These are phyloP conservation scores for Cladorrhinum samala DNA, from an alignment of 495 filamentous ascomycete genomes.

Conservation along the genomic window DNA sequence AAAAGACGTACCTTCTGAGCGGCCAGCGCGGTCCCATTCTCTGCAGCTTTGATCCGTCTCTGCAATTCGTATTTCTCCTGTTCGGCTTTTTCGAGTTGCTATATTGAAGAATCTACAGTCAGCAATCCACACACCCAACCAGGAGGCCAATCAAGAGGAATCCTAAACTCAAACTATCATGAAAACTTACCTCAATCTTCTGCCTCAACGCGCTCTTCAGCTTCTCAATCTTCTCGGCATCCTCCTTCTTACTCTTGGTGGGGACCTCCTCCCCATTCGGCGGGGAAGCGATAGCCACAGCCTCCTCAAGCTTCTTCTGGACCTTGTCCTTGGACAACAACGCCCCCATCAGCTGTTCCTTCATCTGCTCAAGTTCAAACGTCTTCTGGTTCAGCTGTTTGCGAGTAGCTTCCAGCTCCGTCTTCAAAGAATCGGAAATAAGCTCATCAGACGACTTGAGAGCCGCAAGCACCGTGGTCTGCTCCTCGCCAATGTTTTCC, in stretches of 20 bases:
- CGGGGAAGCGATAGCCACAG: slow-evolving; percentile 6
- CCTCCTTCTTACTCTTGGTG: slow-evolving; percentile 38
- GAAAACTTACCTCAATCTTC: slow-evolving; percentile 40
- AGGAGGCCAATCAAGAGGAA: slow-evolving; percentile 9
- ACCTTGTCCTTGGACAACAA: slow-evolving; percentile 51
- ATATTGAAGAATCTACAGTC: slow-evolving; percentile 3
- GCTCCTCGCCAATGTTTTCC: slow-evolving; percentile 41
- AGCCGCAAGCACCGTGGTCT: slow-evolving; percentile 40
- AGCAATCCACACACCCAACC: slow-evolving; percentile 4
- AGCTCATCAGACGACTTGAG: slow-evolving; percentile 49
- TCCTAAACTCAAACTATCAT: slow-evolving; percentile 5
- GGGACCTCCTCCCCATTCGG: slow-evolving; percentile 7
- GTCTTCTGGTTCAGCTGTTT: slow-evolving; percentile 32
- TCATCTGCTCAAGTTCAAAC: slow-evolving; percentile 44
- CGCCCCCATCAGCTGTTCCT: slow-evolving; percentile 44
- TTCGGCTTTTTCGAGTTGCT: slow-evolving; percentile 48
- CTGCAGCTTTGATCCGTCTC: slow-evolving; percentile 39
- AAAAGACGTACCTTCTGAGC: slow-evolving; percentile 42
- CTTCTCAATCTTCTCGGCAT: slow-evolving; percentile 47
- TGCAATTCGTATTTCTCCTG: slow-evolving; percentile 43
- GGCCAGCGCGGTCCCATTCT: slow-evolving; percentile 37
- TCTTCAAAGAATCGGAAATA: slow-evolving; percentile 44
- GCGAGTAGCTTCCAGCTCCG: slow-evolving; percentile 44
- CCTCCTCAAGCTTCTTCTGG: slow-evolving; percentile 43
- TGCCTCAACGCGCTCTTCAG: slow-evolving; percentile 40